Conservation (phyloP, 257 asterid genomes). For the Phtheirospermum japonicum region DNA sequence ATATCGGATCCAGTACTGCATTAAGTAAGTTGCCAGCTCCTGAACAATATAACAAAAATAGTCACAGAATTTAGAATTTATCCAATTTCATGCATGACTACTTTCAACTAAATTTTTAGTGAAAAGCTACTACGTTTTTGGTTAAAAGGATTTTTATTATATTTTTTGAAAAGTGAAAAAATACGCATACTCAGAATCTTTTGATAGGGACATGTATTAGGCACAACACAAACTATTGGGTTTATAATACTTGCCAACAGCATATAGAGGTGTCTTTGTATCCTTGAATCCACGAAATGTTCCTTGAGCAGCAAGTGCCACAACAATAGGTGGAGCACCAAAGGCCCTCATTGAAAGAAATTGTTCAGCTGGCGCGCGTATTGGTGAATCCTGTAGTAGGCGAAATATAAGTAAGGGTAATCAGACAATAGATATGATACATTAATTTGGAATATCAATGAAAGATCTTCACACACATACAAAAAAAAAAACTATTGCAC, state of each 20-base stretch:
- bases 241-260: conserved; percentile 50
- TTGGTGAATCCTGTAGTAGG: conserved; percentile 77
- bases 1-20: conserved; percentile 66
- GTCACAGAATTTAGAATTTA: conserved; percentile 7
- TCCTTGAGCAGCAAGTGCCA: conserved; percentile 97
- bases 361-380: conserved; percentile 85
- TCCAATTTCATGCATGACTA: too few species aligned
- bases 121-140: neutral
- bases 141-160: neutral
- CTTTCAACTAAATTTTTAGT: conserved; percentile 9
- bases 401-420: conserved; percentile 26
- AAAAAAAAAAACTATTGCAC: neutral
- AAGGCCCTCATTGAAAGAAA: conserved; percentile 79
- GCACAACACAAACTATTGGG: neutral
- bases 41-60: conserved; percentile 35
- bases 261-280: conserved; percentile 90
- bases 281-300: conserved; percentile 95
- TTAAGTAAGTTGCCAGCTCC: conserved; percentile 86
- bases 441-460: conserved; percentile 15
- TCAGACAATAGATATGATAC: conserved; percentile 12
- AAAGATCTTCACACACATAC: neutral
- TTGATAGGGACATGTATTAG: neutral
- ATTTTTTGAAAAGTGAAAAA: neutral
- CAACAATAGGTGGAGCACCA: conserved; percentile 92
- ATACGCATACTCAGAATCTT: conserved; percentile 9